Conservation (phyloP, 345 rosid species). For the Viola odorata region DNA sequence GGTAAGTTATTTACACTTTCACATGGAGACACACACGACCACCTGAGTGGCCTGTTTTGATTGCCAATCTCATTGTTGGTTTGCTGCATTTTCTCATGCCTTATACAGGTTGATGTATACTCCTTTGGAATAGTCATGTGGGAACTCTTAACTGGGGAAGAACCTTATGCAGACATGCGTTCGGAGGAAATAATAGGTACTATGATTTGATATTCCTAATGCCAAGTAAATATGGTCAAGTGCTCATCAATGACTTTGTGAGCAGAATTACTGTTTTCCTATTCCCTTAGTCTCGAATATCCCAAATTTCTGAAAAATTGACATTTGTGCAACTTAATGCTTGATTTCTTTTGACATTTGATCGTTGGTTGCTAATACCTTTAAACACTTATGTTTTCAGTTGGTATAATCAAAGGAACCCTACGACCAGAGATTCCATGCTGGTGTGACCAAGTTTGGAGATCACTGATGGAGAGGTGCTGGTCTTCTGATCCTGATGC, state of each 20-base stretch:
- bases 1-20: constrained; percentile 17
- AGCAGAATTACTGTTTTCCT: no score
- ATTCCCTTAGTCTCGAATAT: no score
- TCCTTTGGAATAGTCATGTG: constrained; percentile 45
- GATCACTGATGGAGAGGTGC: constrained; percentile 48
- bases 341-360: no score
- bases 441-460: constrained; percentile 43
- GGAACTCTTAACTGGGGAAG: constrained; percentile 50
- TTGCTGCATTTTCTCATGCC: not conserved
- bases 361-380: no score
- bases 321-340: no score
- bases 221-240: no score
- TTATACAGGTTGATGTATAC: constrained; percentile 37
- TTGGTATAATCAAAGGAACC: constrained; percentile 10
- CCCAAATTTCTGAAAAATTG: no score
- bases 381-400: no score
- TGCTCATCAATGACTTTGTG: no score
- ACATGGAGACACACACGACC: not conserved
- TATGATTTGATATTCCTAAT: no score
- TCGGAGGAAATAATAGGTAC: constrained; percentile 37
- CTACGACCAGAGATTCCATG: constrained; percentile 36
- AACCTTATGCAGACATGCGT: constrained; percentile 36
- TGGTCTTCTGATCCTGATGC: constrained; percentile 37
- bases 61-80: not conserved
- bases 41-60: no score